Evolutionary conservation across 148 eudicot species (phyloP).

Genomic region (Vaccinium macrocarpon): DNA sequence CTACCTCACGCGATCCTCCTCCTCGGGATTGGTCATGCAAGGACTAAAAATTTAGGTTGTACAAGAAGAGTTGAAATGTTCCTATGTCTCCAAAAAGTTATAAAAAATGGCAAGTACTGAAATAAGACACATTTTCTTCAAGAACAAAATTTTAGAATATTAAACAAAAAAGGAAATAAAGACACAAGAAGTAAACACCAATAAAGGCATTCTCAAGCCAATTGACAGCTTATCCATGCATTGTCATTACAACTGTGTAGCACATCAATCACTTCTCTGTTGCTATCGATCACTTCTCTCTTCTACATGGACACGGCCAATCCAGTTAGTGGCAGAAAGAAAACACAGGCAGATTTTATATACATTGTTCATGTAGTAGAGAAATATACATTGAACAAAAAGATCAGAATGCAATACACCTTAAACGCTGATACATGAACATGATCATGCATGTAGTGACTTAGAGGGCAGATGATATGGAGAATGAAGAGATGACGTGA

Average conservation of each 20-base stretch:
- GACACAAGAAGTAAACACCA: background rate
- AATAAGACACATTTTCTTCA: background rate
- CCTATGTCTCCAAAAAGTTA: background rate
- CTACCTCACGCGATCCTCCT: background rate
- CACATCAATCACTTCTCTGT: background rate
- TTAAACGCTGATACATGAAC: background rate
- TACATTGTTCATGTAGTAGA: background rate
- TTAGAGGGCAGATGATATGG: background rate
- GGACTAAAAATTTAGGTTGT: background rate
- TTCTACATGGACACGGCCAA: background rate
- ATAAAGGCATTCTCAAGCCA: background rate
- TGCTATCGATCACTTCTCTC: background rate
- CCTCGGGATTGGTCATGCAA: background rate
- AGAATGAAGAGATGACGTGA: background rate
- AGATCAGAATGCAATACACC: background rate
- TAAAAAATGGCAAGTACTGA: background rate
- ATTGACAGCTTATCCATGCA: background rate
- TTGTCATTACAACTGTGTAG: background rate
- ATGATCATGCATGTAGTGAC: background rate
- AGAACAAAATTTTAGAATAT: background rate
- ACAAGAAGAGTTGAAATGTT: background rate
- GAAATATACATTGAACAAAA: background rate
- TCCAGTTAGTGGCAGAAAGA: background rate
- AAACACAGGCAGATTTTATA: no score
- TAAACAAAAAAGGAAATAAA: background rate